Evolutionary conservation across 1,139 yeast species (phyloP), one percentile per base, ranked within the genome.

Genomic region (Geotrichum histeridarum): DNA sequence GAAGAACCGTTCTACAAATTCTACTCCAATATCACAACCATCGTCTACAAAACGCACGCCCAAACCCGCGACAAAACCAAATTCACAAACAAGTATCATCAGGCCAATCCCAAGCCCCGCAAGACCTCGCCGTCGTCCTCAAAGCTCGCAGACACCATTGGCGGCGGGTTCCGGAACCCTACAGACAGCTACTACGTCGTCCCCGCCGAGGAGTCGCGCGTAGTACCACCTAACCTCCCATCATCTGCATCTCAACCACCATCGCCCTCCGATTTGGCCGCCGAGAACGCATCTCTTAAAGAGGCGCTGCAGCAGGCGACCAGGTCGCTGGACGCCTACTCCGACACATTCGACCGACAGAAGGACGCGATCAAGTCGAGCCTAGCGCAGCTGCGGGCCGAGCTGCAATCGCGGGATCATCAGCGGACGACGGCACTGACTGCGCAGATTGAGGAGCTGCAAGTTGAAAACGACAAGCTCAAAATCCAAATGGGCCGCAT

Each of bases 381-480:
- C 15, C 52, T 71, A 48, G 61, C 59, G 30, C 69, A 66, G 53
- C 59, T 71, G 31, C 57, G 64, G 42, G 55, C 58, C 32, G 73
- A 70, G 27, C 38, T 69, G 27, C 61, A 63, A n/a, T 49, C 59
- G 14, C 61, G 63, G 22, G 73, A 71, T 51, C 62, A 62, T 44
- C 57, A 61, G 37, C 54, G 61, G 15, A 54, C 57, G 27, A 60
- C 63, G 36, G 67, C 64, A 46, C 62, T 66, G 43, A 67, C 68
- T n/a, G 60, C 57, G 27, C 68, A 66, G 48, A 58, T 70, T 6
- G 74, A 69, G 44, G 57, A 65, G 41, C 59, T 71, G 27, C 61
- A 61, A 14, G 67, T 66, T 8, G 74, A 71, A 57, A 71, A 69
- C 54, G 73, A 68, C 54, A 67, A 66, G 55, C 66, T 72, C 35